Base-by-base conservation (phyloP, 768 basidiomycete genomes). In the Mycena haematopus region DNA sequence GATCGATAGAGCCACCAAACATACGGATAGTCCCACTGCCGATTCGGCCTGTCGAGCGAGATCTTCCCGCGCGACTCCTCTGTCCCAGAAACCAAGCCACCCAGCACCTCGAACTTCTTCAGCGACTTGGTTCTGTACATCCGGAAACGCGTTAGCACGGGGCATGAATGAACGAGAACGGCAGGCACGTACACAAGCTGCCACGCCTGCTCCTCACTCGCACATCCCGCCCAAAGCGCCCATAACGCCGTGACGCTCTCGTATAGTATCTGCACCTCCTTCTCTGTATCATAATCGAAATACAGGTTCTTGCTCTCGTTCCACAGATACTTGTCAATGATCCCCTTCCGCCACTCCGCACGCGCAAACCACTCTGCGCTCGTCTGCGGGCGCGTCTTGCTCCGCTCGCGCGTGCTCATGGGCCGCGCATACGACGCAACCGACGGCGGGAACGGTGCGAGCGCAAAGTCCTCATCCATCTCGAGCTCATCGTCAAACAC, bases 21-120 rank as follows among this genome's bases (percentile, higher is more conserved):
- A 68, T 78, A 95, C 80, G 95, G 96, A 76, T 95, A 96, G 74
- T 96, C 96, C 97, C 96, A 99, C 73, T 99, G 96, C 65, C 96
- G 92, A 78, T 98, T 98, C 17, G 96, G 96, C 51, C 97, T 84
- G 70, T 97, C 95, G 56, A 99, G 81, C 17, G 96, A 96, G 61
- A 99, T 96, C 74, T 92, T 92, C 56, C 96, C 96, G 61, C 96
- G 86, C 42, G 95, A 97, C 74, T 95, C 93, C 69, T 99, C 97
- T 1, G 96, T 99, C 44, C 96, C 96, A 21, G 95, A 95, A 17
- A 97, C 96, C 24, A 99, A 80, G 9, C 96, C 96, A 22, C 96
- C 96, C 5, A 96, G 85, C 24, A 93, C 96, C 73, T 99, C 96
- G 66, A 99, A 98, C 81, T 97, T 98, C 77, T 89, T 87, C 72